A percentile compares a stretch with the other conserved stretches of the same genome.
phyloP scores from a whole-genome alignment of 1,139 yeast genomes.

The Protomyces arabidopsidicola region DNA sequence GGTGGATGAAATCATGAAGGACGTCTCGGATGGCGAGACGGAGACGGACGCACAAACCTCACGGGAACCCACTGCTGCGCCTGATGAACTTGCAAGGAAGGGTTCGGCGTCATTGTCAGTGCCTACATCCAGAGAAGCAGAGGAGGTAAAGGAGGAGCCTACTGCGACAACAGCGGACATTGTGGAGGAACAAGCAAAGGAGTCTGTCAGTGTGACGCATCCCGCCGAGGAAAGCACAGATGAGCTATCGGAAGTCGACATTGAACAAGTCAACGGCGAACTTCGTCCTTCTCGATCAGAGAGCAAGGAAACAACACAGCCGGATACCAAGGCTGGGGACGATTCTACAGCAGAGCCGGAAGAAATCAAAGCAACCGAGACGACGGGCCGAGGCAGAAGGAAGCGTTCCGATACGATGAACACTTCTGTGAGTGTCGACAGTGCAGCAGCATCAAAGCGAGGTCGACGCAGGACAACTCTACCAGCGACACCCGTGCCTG shows the following conservation, averaged over 20 bases:
- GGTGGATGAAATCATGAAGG: background rate
- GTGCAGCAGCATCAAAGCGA: background rate
- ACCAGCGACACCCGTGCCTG: background rate
- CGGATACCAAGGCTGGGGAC: background rate
- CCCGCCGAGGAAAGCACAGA: background rate
- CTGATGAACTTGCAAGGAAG: background rate
- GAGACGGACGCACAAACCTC: background rate
- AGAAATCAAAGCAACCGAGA: background rate
- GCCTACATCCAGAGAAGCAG: background rate
- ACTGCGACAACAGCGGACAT: background rate
- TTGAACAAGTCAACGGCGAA: background rate
- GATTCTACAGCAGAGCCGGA: background rate
- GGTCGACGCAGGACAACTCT: background rate
- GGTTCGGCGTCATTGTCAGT: background rate
- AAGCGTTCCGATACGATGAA: constrained; percentile 15
- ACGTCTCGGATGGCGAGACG: background rate
- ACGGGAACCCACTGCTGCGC: background rate
- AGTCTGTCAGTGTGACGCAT: background rate
- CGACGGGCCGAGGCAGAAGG: background rate
- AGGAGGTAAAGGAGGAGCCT: background rate
- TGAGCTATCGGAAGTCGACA: background rate
- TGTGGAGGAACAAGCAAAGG: background rate
- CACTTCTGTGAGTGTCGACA: constrained; percentile 9
- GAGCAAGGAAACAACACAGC: too few relatives aligned
- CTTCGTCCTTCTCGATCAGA: too few relatives aligned